Evolutionary conservation across 2,329 filamentous ascomycete genomes (phyloP).

Genomic region (Helminthosporium solani): DNA sequence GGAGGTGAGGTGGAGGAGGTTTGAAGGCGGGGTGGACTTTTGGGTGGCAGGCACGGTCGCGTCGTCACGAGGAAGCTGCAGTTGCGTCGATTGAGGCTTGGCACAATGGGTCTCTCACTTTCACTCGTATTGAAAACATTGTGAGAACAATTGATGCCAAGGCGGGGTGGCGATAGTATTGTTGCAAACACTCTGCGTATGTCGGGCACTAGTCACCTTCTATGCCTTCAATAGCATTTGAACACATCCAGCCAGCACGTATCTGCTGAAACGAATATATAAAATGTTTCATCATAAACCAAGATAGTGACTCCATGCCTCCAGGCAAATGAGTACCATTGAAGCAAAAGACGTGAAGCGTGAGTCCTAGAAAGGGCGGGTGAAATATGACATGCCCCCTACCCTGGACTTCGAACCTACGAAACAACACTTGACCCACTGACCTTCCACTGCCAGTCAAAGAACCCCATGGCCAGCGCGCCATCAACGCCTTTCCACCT

Average conservation of each 20-base stretch:
- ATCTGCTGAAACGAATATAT: too few relatives aligned
- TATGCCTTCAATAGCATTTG: too few relatives aligned
- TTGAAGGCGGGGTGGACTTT: conserved; percentile 11
- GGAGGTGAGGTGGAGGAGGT: conserved; percentile 7
- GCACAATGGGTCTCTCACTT: neutral
- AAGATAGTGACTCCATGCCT: too few relatives aligned
- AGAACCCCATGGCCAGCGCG: conserved; percentile 56
- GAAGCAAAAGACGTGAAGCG: too few relatives aligned
- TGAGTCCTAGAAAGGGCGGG: too few relatives aligned
- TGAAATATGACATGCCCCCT: too few relatives aligned
- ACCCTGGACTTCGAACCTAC: too few relatives aligned
- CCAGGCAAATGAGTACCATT: too few relatives aligned
- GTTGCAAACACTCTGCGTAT: neutral
- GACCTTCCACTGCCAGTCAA: conserved; percentile 56
- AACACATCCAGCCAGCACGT: too few relatives aligned
- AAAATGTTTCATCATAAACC: too few relatives aligned
- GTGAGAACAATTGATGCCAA: conserved; percentile 6
- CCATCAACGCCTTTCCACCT: conserved; percentile 56
- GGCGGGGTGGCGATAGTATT: conserved; percentile 5
- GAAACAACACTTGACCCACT: conserved; percentile 49
- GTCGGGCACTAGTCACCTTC: too few relatives aligned
- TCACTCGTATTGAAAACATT: neutral
- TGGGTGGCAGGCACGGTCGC: conserved; percentile 2
- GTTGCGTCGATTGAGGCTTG: neutral
- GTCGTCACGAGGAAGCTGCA: conserved; percentile 1